Evolutionary conservation across 208 protist species (phyloP), one percentile per base, ranked within the genome.

Genomic region (Trypanosoma cruzi): DNA sequence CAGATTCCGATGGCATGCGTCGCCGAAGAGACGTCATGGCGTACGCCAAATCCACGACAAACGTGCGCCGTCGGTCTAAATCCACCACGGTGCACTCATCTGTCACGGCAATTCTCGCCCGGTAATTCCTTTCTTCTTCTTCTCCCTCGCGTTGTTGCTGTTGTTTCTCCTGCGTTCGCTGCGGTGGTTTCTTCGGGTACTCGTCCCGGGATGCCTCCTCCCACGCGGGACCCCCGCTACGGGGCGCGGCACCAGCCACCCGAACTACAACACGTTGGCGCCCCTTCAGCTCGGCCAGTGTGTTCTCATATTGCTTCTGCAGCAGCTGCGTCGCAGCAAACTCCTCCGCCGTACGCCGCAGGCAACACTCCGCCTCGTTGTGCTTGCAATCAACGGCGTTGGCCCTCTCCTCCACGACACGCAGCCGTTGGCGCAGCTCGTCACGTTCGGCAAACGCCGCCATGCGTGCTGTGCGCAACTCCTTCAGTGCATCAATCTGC

Each of bases 231-330:
- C 64, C 34, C 18, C 37, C 3, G 16, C 11, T 28, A 31, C 20
- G 44, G 36, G 70, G 10, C 1, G 28, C 50, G 6, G 40, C 37
- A 34, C 64, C 71, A 13, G 34, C 53, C 18, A 65, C 42, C 18
- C 63, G 72, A 29, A 70, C 71, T 20, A 59, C 34, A 29, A 64
- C 58, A 5, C 58, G 66, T 53, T 84, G 56, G 26, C 55, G 26
- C 18, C 77, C 79, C 28, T 75, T 34, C 22, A 90, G 57, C 28
- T 85, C 71, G 10, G 74, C 57, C 40, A 86, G 68, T 28, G 71
- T 79, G 6, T 64, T 80, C 1, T 58, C 46, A 18, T 79, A 78
- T 0, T 52, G 50, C 50, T 75, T 78, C 56, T 70, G 48, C 5
- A 82, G 64, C 29, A 75, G 42, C 26, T 78, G 77, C 36, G 66